Base-by-base conservation (phyloP, 2,329 filamentous ascomycete species). In the Botrytis paeoniae region DNA sequence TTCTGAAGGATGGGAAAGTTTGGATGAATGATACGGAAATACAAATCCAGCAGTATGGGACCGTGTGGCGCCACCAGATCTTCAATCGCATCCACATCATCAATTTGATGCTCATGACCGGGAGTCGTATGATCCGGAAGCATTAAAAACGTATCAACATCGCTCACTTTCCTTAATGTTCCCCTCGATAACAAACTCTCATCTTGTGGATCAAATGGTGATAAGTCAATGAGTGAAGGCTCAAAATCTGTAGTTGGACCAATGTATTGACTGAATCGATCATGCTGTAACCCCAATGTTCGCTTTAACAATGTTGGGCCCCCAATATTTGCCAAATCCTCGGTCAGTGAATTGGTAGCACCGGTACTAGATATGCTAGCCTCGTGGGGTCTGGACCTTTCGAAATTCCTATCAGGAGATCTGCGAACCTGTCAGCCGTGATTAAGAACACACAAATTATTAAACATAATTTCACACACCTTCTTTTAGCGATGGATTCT, bases 1-100 rank as follows among this genome's bases (percentile, higher is more conserved):
- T 94, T 95, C 80, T 96, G 92, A 57, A 96, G 86, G 77, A 97
- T 93, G 35, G 93, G 93, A 78, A 94, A 95, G 76, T 88, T 91
- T 0, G 93, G 93, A 80, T 96, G 93, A 35, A 96, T 90, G 74
- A 93, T 87, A 74, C 89, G 87, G 80, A 97, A 97, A 84, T 95
- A 97, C 57, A 96, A 84, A 77, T 94, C 91, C 76, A 97, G 88
- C 73, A 97, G 84, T 70, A 88, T 88, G 72, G 89, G 89, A n/a
- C 93, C 93, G 81, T 96, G 88, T 5, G 93, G 92, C 35, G 89
- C 87, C 48, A 97, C 91, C 59, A 94, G 85, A 71, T 88, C 87
- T 83, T 97, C 93, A 78, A 97, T 90, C 75, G 89, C 89, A 76
- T 91, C 89, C 76, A 89, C 83, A 77, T 93, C 91, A 70, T 92